These are phyloP conservation scores for Gossypium rotundifolium DNA, from an alignment of 345 rosid genomes.

Conservation along the genomic window DNA sequence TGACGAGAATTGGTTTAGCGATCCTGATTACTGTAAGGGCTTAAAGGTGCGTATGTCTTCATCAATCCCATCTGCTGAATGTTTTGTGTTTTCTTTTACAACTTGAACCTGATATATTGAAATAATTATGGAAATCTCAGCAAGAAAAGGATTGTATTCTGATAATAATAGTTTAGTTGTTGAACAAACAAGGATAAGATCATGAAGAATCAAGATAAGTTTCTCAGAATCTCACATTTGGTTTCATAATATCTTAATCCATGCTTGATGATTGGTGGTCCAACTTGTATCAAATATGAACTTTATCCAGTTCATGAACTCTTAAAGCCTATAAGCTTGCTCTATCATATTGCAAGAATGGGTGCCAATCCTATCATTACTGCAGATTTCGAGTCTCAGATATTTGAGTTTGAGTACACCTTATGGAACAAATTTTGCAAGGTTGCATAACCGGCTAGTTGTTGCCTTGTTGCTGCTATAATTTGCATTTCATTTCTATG, in stretches of 20 bases:
- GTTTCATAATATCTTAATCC: not conserved
- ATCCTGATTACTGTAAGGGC: conserved; percentile 41
- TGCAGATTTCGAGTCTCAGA: not conserved
- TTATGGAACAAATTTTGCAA: not conserved
- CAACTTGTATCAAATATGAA: not conserved
- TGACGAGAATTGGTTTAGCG: conserved; percentile 81
- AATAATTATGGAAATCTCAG: too few relatives aligned
- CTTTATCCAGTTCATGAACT: not conserved
- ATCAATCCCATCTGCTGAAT: not conserved
- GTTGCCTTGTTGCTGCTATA: not conserved
- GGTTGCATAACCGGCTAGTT: too few relatives aligned
- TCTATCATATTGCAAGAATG: not conserved
- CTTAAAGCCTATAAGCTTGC: not conserved
- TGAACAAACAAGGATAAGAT: not conserved
- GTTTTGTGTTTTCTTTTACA: not conserved
- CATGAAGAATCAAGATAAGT: not conserved
- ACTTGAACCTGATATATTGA: not conserved
- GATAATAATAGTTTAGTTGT: not conserved
- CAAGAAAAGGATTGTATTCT: not conserved
- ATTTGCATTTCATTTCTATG: not conserved
- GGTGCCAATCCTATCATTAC: not conserved
- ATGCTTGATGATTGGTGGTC: not conserved
- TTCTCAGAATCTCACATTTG: not conserved
- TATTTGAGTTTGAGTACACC: too few relatives aligned
- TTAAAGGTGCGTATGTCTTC: conserved; percentile 36